A percentile compares a stretch with the other conserved stretches of the same genome.
These are phyloP conservation scores for Gastrolobium bilobum DNA, from an alignment of 306 rosid genomes.

Conservation along the genomic window DNA sequence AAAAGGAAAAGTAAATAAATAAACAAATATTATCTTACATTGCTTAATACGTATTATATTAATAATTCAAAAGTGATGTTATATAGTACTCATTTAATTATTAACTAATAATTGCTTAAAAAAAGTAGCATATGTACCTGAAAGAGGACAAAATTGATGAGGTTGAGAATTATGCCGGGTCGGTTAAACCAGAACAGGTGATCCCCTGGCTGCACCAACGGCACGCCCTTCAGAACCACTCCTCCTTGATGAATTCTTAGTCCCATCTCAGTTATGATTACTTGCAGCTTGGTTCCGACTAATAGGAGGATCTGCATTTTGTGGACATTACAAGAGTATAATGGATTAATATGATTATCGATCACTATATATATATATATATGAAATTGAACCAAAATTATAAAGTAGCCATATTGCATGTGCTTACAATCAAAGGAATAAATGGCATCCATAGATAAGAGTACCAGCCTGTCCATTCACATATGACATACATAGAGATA, in stretches of 20 bases:
- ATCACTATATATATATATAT: neutral
- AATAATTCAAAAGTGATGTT: too few species aligned
- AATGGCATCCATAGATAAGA: slow-evolving; percentile 87
- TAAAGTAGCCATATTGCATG: neutral
- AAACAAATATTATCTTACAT: neutral
- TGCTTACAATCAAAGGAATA: slow-evolving; percentile 85
- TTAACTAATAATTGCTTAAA: neutral
- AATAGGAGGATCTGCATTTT: slow-evolving; percentile 66
- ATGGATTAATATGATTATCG: neutral
- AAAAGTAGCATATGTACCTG: slow-evolving; percentile 58
- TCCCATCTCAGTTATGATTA: slow-evolving; percentile 92
- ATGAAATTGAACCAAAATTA: slow-evolving; percentile 13
- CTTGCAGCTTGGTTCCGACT: slow-evolving; percentile 90
- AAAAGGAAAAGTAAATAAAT: neutral
- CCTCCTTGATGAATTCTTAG: slow-evolving; percentile 76
- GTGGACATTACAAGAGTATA: neutral
- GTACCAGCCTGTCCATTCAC: slow-evolving; percentile 71
- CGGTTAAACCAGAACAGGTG: slow-evolving; percentile 85
- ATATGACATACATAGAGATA: neutral
- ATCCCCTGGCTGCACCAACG: slow-evolving; percentile 84
- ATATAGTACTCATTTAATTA: neutral
- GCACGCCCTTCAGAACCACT: slow-evolving; percentile 82
- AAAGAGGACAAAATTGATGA: slow-evolving; percentile 87
- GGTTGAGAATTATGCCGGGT: slow-evolving; percentile 77
- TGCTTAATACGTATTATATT: too few species aligned